Evolutionary conservation across 306 rosid species (phyloP).

Genomic region (Carpinus viminea): DNA sequence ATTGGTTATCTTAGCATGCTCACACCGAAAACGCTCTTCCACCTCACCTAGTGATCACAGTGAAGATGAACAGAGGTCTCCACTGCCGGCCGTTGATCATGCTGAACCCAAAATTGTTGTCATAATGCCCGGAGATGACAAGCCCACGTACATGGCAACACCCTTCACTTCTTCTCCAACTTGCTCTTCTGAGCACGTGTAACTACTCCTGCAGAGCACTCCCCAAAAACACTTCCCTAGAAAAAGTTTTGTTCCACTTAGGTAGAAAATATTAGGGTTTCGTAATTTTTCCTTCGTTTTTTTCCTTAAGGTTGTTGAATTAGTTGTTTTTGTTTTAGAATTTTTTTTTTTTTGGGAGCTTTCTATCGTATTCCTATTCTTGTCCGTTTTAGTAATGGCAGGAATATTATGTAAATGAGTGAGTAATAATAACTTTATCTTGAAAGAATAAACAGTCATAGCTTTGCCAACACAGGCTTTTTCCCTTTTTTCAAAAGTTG

Average conservation of each 20-base stretch:
- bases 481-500: background rate
- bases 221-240: no score
- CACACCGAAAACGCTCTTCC: slow-evolving; percentile 41
- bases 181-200: background rate
- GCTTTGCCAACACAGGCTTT: background rate
- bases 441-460: background rate
- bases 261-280: background rate
- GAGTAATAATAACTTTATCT: background rate
- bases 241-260: background rate
- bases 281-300: background rate
- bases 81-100: background rate
- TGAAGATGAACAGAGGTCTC: slow-evolving; percentile 11
- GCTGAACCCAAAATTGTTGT: slow-evolving; percentile 41
- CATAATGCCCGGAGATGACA: slow-evolving; percentile 56
- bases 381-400: background rate
- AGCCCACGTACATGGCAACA: slow-evolving; percentile 46
- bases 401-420: slow-evolving; percentile 10
- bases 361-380: background rate
- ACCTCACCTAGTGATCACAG: slow-evolving; percentile 10
- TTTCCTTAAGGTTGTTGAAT: no score
- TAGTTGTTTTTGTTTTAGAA: background rate
- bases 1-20: slow-evolving; percentile 64
- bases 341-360: background rate
- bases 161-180: slow-evolving; percentile 2
- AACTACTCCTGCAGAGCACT: background rate